Evolutionary conservation across 345 rosid genomes (phyloP).

Genomic region (Hibiscus tridactylites): DNA sequence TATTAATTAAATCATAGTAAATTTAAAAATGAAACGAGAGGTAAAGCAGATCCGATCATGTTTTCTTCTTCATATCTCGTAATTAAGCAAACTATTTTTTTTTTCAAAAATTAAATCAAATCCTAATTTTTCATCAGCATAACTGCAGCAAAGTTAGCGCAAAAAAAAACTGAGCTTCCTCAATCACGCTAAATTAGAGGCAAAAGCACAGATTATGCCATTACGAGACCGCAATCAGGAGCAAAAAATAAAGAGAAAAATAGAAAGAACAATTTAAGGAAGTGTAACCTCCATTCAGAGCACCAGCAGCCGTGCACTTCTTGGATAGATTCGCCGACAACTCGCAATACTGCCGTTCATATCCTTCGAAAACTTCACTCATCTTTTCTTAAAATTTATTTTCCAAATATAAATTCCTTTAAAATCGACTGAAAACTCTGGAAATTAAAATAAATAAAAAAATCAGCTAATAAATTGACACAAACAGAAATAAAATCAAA

Average conservation of each 20-base stretch:
- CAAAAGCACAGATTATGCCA: background rate
- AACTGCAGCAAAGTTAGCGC: background rate
- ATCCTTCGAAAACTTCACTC: constrained; percentile 55
- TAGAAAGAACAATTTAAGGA: background rate
- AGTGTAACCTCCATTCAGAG: constrained; percentile 46
- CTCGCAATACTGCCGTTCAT: constrained; percentile 60
- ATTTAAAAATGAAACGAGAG: background rate
- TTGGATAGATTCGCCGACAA: constrained; percentile 50
- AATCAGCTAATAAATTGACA: background rate
- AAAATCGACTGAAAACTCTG: background rate
- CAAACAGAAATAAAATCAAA: background rate
- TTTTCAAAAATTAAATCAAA: background rate
- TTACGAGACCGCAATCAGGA: background rate
- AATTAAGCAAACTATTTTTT: background rate
- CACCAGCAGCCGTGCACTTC: constrained; percentile 40
- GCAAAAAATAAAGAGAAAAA: background rate
- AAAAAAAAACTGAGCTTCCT: background rate
- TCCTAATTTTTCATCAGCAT: background rate
- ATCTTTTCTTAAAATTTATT: constrained; percentile 17
- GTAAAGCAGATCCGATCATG: background rate
- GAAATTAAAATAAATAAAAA: background rate
- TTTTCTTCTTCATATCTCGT: background rate
- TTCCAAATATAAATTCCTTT: background rate
- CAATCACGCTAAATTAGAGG: background rate
- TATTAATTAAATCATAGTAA: background rate